Base-by-base conservation (phyloP, 2,329 filamentous ascomycete species). In the Xylariaceae sp. region DNA sequence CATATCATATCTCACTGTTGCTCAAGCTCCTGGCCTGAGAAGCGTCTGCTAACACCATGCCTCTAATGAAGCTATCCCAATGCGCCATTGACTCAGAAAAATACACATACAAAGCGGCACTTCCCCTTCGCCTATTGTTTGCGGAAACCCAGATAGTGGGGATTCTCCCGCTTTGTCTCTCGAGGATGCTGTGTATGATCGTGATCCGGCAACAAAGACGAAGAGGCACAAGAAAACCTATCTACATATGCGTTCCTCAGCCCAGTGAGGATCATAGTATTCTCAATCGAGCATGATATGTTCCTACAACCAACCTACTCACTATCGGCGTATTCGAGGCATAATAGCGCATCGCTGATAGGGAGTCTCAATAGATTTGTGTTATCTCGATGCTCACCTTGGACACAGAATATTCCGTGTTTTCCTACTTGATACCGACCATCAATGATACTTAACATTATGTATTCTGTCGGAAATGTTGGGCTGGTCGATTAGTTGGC, bases 81-180 rank as follows among this genome's bases (percentile, higher is more conserved):
- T 61, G 57, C 57, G 62, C 57, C 61, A 41, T 64, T 55, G 62
- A 66, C 63, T 56, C 57, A 63, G 54, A 49, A 50, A 53, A 23
- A 44, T 39, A 50, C 9, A 45, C 57, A 51, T 35, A 67, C 64
- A 68, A 68, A 70, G 64, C 59, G 30, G 34, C 56, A 3, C 48
- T 41, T 55, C 30, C 37, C n/a, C 37, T 1, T 49, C 60, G 45
- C 50, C 49, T 60, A 67, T 70, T 70, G 68, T 69, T 68, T 69
- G 47, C 68, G 68, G 68, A 69, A 69, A 53, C 18, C 23, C 23
- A 15, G 30, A 55, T 37, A 41, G 48, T 51, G 57, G 37, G 51
- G 59, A 53, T 47, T 55, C 61, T 55, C 35, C 55, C 47, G 44
- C 67, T 70, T 69, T 69, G 65, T 70, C 47, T 18, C 23, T 13